Conservation (phyloP, 2,329 filamentous ascomycete species). For the Ophiostoma perfectum region DNA sequence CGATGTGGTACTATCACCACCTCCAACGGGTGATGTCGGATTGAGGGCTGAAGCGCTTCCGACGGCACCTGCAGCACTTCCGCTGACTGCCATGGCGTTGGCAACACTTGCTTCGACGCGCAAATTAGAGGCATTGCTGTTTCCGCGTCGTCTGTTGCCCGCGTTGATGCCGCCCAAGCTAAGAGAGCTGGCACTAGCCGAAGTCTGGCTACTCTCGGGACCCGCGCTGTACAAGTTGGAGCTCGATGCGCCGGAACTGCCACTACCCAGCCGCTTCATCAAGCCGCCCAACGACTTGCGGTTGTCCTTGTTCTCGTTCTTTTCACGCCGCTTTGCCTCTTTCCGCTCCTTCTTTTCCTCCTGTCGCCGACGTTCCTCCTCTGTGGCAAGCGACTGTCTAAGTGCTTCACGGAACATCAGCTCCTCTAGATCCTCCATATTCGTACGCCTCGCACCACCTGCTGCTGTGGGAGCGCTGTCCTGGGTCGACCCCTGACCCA, state of each 20-base stretch:
- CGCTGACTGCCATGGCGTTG: conserved; percentile 36
- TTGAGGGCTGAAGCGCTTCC: conserved; percentile 17
- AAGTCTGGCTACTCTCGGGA: conserved; percentile 40
- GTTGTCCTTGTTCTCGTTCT: conserved; percentile 70
- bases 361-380: conserved; percentile 86
- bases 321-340: conserved; percentile 77
- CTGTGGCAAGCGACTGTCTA: conserved; percentile 78
- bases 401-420: conserved; percentile 99
- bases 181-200: conserved; percentile 59
- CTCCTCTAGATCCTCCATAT: conserved; percentile 86
- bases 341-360: conserved; percentile 76
- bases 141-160: conserved; percentile 54
- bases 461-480: conserved; percentile 22
- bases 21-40: background rate
- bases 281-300: conserved; percentile 51
- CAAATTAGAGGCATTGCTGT: conserved; percentile 56
- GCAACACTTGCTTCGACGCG: conserved; percentile 41
- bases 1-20: background rate
- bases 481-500: conserved; percentile 28
- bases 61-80: conserved; percentile 29
- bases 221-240: conserved; percentile 36
- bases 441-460: conserved; percentile 37
- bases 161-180: conserved; percentile 46
- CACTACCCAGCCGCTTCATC: conserved; percentile 31
- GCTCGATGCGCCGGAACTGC: conserved; percentile 24